Evolutionary conservation across 768 basidiomycete genomes (phyloP), one percentile per base, ranked within the genome.

Genomic region (Coprinopsis cinerea): DNA sequence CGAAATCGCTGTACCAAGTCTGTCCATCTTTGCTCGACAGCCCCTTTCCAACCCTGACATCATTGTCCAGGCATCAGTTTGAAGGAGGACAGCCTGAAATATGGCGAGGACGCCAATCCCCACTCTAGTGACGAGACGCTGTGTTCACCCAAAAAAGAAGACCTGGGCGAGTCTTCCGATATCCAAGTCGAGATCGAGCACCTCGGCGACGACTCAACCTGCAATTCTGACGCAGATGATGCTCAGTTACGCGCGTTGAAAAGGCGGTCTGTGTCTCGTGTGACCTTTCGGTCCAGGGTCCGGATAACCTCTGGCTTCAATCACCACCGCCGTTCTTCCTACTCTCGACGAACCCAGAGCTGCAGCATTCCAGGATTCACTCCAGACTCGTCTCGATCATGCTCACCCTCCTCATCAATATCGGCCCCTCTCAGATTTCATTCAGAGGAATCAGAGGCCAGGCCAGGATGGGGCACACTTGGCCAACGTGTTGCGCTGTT

Each of bases 341-440:
- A 53, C n/a, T n/a, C n/a, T n/a, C n/a, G n/a, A 34, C 25, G 25
- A 43, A 41, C n/a, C 15, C 40, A 47, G 23, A 26, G 43, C 23
- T 56, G 56, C 39, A 41, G 52, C 25, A 55, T 53, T 20, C 55
- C 25, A n/a, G 44, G 44, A 28, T 32, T 65, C 43, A 62, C 68
- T 4, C 58, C 66, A 3, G 55, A 63, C 14, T 72, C 70, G 3
- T 78, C 82, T 27, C 57, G 70, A 18, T 81, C 82, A 4, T 73
- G 76, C 36, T 88, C 88, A 1, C 77, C 76, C 2, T 88, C 87
- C 3, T 90, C 88, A 2, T 89, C 88, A 34, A 84, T 92, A 54
- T 91, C 88, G 32, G 89, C 77, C 1, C 90, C 89, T 15, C 71
- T 92, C 20, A 85, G 81, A 42, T 76, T 80, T 23, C 75, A 72